Conservation (phyloP, 108 stramenopile species). For the Nitzschia palea region DNA sequence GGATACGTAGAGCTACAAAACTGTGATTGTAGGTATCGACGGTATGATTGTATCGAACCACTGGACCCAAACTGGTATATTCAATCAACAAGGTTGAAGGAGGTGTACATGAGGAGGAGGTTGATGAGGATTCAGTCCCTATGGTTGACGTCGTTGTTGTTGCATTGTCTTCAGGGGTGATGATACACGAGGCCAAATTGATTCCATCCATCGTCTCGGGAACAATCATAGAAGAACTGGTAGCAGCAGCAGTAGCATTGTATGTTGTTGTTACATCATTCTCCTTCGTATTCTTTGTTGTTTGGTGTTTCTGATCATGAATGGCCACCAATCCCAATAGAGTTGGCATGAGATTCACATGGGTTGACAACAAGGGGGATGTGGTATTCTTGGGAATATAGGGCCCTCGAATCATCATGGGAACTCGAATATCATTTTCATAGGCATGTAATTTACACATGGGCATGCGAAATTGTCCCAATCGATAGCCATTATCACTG, state of each 20-base stretch:
- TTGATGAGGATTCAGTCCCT: background rate
- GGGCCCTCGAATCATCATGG: constrained; percentile 49
- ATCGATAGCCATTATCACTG: constrained; percentile 53
- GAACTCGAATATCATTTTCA: constrained; percentile 50
- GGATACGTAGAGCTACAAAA: constrained; percentile 36
- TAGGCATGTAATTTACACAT: constrained; percentile 43
- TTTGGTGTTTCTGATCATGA: too few species aligned
- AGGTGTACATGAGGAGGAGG: background rate
- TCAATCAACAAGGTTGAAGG: constrained; percentile 34
- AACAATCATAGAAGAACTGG: background rate
- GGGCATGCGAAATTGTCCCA: constrained; percentile 47
- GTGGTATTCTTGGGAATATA: constrained; percentile 22
- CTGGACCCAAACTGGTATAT: constrained; percentile 34
- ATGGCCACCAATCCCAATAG: constrained; percentile 28
- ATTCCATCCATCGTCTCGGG: constrained; percentile 48
- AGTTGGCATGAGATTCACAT: constrained; percentile 57
- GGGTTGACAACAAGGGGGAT: constrained; percentile 15
- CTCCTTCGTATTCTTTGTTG: background rate
- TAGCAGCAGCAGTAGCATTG: background rate
- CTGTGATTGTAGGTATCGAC: constrained; percentile 40
- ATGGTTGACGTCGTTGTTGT: background rate
- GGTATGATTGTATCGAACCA: constrained; percentile 36
- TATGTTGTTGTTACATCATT: background rate
- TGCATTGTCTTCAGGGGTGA: constrained; percentile 8
- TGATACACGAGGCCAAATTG: constrained; percentile 28